These are phyloP conservation scores for Allomyces javanicus DNA, from an alignment of 192 early-diverging fungal genomes.

Conservation along the genomic window DNA sequence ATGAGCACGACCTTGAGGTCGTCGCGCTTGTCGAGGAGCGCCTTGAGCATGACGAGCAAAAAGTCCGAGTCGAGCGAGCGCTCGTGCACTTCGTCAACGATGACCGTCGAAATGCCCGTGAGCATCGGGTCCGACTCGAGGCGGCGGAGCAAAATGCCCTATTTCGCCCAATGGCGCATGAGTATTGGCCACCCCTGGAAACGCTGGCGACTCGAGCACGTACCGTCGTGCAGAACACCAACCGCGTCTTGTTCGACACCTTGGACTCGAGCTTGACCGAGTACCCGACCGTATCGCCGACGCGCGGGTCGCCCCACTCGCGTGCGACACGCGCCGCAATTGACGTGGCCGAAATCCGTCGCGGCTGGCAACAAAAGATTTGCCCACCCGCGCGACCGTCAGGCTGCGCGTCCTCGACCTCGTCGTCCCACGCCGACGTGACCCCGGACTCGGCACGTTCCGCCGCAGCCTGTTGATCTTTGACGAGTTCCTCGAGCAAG, in stretches of 20 bases:
- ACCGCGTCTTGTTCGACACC: conserved; percentile 26
- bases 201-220: neutral
- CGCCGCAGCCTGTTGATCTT: conserved; percentile 14
- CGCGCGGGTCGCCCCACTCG: conserved; percentile 43
- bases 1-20: conserved; percentile 18
- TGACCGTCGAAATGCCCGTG: conserved; percentile 37
- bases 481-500: conserved; percentile 37
- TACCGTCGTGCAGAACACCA: conserved; percentile 58
- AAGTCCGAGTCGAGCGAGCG: conserved; percentile 57
- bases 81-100: conserved; percentile 69
- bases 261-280: conserved; percentile 45
- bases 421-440: conserved; percentile 16
- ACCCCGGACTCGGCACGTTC: conserved; percentile 41
- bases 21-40: conserved; percentile 19
- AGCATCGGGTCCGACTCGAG: conserved; percentile 40
- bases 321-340: conserved; percentile 53
- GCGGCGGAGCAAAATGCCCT: conserved; percentile 48
- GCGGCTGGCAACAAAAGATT: conserved; percentile 24
- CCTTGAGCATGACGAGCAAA: conserved; percentile 39
- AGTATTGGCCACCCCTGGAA: neutral
- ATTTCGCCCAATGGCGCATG: neutral
- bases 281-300: conserved; percentile 49
- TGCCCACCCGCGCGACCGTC: conserved; percentile 2
- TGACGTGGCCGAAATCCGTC: conserved; percentile 61
- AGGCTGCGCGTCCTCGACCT: conserved; percentile 13